These are phyloP conservation scores for Fusarium tjaetaba DNA, from an alignment of 2,329 filamentous ascomycete genomes.

Conservation along the genomic window DNA sequence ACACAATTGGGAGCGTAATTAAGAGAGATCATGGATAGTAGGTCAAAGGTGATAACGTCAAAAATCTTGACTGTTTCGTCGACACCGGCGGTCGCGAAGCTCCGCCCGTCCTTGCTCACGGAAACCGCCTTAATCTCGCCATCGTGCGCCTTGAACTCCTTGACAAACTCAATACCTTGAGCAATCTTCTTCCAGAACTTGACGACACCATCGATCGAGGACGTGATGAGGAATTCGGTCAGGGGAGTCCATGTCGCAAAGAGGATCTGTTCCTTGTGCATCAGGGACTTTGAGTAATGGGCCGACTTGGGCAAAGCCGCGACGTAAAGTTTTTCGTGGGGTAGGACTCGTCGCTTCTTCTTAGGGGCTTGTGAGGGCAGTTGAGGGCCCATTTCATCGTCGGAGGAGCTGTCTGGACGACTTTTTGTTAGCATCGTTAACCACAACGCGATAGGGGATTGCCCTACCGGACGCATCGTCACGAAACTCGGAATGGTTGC, in stretches of 20 bases:
- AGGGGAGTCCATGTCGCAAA: constrained; percentile 89
- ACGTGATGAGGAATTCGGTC: constrained; percentile 95
- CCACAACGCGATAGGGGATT: not conserved
- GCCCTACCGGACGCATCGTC: constrained; percentile 55
- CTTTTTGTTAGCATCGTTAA: constrained; percentile 12
- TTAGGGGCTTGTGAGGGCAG: constrained; percentile 84
- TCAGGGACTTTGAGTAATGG: constrained; percentile 93
- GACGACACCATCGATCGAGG: constrained; percentile 92
- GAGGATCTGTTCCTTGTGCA: constrained; percentile 96
- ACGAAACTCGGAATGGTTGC: constrained; percentile 66
- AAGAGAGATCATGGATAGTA: constrained; percentile 83
- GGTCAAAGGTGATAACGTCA: constrained; percentile 86
- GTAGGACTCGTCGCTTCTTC: constrained; percentile 90
- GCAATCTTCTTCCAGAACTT: constrained; percentile 99
- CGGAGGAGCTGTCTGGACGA: constrained; percentile 73
- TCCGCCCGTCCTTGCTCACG: constrained; percentile 88
- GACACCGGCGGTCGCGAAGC: constrained; percentile 86
- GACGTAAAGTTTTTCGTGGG: constrained; percentile 94
- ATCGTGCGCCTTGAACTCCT: constrained; percentile 92
- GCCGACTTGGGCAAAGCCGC: constrained; percentile 83
- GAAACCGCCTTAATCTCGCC: constrained; percentile 86
- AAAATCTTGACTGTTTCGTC: constrained; percentile 86
- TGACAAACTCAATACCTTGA: constrained; percentile 94
- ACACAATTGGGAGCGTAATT: constrained; percentile 79
- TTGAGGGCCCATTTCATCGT: constrained; percentile 93